Percentiles rank a stretch among this genome's conserved stretches.
Evolutionary conservation across 176 grass and related monocot genomes (phyloP).

Genomic region (Musa acuminata): DNA sequence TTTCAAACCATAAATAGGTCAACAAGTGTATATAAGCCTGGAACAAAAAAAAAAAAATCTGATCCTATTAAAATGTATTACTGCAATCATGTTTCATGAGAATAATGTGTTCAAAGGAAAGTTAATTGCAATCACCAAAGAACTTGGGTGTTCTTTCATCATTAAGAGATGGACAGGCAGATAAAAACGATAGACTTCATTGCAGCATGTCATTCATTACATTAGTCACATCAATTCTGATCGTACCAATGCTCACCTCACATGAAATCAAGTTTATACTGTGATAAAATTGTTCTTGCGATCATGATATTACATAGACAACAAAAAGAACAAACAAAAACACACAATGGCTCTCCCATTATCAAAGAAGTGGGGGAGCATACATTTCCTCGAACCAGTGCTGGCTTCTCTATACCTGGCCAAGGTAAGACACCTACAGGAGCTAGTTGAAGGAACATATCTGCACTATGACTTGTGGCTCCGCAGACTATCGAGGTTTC

Average conservation of each 20-base stretch:
- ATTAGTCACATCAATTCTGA: not conserved
- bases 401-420: slow-evolving; percentile 36
- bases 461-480: not conserved
- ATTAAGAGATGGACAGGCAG: not conserved
- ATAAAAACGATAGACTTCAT: not conserved
- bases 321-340: not conserved
- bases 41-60: no score
- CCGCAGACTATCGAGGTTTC: slow-evolving; percentile 61
- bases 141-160: not conserved
- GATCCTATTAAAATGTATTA: no score
- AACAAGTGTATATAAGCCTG: no score
- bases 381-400: slow-evolving; percentile 18
- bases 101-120: no score
- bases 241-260: not conserved
- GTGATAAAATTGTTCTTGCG: not conserved
- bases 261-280: slow-evolving; percentile 10
- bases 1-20: no score
- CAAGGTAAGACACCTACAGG: not conserved
- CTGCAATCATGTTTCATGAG: no score
- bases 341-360: not conserved
- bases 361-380: not conserved
- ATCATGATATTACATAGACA: slow-evolving; percentile 8
- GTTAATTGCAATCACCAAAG: not conserved
- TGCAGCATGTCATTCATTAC: not conserved
- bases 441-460: slow-evolving; percentile 4